Percentiles rank a stretch among this genome's conserved stretches.
These are phyloP conservation scores for Annulohypoxylon nitens DNA, from an alignment of 495 filamentous ascomycete genomes.

Conservation along the genomic window DNA sequence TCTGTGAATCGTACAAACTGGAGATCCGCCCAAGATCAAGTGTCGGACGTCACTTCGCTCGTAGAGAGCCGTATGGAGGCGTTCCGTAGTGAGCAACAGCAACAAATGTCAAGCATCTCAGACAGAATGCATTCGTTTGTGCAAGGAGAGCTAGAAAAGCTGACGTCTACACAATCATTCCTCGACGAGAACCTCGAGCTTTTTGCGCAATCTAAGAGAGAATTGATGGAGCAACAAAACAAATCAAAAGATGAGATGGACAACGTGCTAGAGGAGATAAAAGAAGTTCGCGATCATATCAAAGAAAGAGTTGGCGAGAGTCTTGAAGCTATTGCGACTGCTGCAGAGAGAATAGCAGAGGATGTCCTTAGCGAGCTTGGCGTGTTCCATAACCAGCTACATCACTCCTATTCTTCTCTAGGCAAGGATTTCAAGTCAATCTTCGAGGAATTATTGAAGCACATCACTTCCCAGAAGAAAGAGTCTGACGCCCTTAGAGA, in stretches of 20 bases:
- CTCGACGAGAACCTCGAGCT: conserved; percentile 73
- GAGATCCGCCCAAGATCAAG: conserved; percentile 78
- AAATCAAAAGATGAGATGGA: conserved; percentile 90
- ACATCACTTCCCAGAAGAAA: conserved; percentile 79
- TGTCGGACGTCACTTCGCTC: conserved; percentile 77
- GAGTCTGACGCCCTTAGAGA: conserved; percentile 79
- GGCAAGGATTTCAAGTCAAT: conserved; percentile 89
- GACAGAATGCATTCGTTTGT: conserved; percentile 80
- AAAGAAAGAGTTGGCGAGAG: conserved; percentile 88
- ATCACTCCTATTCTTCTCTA: conserved; percentile 86
- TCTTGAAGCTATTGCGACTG: conserved; percentile 83
- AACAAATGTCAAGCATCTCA: conserved; percentile 74
- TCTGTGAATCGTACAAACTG: conserved; percentile 80
- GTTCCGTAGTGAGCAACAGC: conserved; percentile 77
- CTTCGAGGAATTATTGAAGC: conserved; percentile 82
- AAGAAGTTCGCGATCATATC: conserved; percentile 84
- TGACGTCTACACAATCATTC: conserved; percentile 74
- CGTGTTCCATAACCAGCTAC: conserved; percentile 84
- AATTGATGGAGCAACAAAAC: conserved; percentile 75
- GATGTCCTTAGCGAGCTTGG: conserved; percentile 91
- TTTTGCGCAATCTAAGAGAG: conserved; percentile 74
- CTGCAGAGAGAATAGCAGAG: conserved; percentile 87
- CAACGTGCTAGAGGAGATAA: conserved; percentile 89
- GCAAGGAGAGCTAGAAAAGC: conserved; percentile 73
- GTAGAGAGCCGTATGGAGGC: conserved; percentile 79